Evolutionary conservation across 768 basidiomycete genomes (phyloP).

Genomic region (Boletus subcaerulescens): DNA sequence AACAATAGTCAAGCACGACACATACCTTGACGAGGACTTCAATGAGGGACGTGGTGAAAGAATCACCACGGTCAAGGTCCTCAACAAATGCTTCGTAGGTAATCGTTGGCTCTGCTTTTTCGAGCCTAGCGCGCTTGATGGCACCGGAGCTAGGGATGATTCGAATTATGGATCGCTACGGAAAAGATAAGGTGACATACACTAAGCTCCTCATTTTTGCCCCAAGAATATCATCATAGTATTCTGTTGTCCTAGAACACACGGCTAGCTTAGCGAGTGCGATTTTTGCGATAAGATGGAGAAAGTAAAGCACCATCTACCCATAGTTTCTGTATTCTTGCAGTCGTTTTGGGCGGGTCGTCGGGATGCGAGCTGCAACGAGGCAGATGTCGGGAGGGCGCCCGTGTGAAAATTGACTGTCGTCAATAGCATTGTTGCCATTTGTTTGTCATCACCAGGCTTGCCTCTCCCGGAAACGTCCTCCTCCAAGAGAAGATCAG

Average conservation of each 20-base stretch:
- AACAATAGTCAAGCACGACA: neutral
- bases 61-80: conserved; percentile 75
- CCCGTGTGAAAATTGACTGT: conserved; percentile 20
- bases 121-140: conserved; percentile 64
- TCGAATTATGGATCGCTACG: neutral
- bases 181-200: conserved; percentile 43
- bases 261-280: neutral
- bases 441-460: conserved; percentile 11
- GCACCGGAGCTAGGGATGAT: conserved; percentile 57
- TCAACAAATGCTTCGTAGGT: conserved; percentile 74
- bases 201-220: conserved; percentile 75
- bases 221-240: conserved; percentile 69
- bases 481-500: no score
- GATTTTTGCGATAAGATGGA: neutral
- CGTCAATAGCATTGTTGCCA: conserved; percentile 20
- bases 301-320: conserved; percentile 56
- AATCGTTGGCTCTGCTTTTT: conserved; percentile 61
- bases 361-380: conserved; percentile 19
- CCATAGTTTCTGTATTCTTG: conserved; percentile 44
- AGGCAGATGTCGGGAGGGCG: conserved; percentile 22
- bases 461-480: no score
- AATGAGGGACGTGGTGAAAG: conserved; percentile 72
- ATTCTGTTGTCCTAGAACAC: conserved; percentile 59
- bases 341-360: conserved; percentile 3
- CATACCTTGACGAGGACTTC: conserved; percentile 78